A percentile compares a stretch with the other conserved stretches of the same genome.
These are phyloP conservation scores for Sclerotinia sclerotiorum DNA, from an alignment of 2,329 filamentous ascomycete species.

Conservation along the genomic window DNA sequence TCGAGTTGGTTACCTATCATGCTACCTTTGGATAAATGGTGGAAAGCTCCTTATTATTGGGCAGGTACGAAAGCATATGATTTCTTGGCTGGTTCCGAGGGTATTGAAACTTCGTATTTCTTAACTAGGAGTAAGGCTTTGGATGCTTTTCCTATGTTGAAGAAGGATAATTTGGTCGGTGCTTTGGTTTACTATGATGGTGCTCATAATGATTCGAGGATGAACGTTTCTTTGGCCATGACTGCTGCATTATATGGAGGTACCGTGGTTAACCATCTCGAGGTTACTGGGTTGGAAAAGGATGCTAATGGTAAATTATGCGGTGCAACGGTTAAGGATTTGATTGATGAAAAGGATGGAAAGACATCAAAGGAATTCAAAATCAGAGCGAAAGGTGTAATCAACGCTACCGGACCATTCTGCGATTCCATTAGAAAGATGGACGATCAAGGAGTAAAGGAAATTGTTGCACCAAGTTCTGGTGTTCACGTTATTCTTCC, in stretches of 20 bases:
- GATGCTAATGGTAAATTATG: slow-evolving; percentile 70
- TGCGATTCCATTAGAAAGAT: slow-evolving; percentile 82
- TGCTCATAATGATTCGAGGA: slow-evolving; percentile 86
- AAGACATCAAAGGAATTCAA: slow-evolving; percentile 62
- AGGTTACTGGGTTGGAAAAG: slow-evolving; percentile 76
- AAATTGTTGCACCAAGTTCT: slow-evolving; percentile 82
- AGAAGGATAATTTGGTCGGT: slow-evolving; percentile 73
- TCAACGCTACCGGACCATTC: slow-evolving; percentile 89
- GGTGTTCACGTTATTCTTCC: slow-evolving; percentile 86
- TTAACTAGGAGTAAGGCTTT: slow-evolving; percentile 82
- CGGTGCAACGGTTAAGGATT: slow-evolving; percentile 71
- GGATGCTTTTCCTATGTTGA: slow-evolving; percentile 86
- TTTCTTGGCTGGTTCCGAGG: slow-evolving; percentile 79
- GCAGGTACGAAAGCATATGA: slow-evolving; percentile 80
- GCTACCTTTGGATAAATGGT: slow-evolving; percentile 73
- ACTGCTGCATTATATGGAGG: slow-evolving; percentile 84
- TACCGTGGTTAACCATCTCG: slow-evolving; percentile 79
- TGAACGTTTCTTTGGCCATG: slow-evolving; percentile 88
- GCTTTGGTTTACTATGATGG: slow-evolving; percentile 90
- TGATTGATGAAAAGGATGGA: slow-evolving; percentile 65
- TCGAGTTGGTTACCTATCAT: slow-evolving; percentile 74
- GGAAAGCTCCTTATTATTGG: slow-evolving; percentile 77
- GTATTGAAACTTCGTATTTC: slow-evolving; percentile 87
- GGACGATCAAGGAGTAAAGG: slow-evolving; percentile 68
- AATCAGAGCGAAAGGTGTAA: slow-evolving; percentile 75